Evolutionary conservation across 306 rosid species (phyloP), one percentile per base, ranked within the genome.

Genomic region (Fragaria iinumae): DNA sequence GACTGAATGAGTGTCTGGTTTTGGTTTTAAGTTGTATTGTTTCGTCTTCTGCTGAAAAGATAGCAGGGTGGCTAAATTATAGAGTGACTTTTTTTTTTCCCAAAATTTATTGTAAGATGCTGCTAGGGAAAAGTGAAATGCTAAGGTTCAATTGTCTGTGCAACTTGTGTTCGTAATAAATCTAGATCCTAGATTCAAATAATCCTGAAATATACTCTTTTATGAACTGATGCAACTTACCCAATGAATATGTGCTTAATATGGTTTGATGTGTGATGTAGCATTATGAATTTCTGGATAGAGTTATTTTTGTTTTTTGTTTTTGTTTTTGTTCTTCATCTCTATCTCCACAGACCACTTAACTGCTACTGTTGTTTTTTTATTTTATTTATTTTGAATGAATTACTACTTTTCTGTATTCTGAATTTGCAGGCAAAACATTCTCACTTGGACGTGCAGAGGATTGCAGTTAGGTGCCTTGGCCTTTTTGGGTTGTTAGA

Each of bases 401-500:
- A 18, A 48, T 73, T 47, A 55, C 66, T 60, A 48, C 77, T 43
- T 63, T 14, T 78, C 45, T 80, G 84, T 74, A 59, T 71, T 79
- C 67, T 87, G 81, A 77, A 64, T 45, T 71, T 88, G 85, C 80
- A 94, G 98, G 97, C 92, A 60, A 95, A 88, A 85, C 99, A 95
- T 85, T 86, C 85, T 77, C 89, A 92, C 77, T 82, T 90, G 80
- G 97, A 92, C 76, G 97, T 92, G 80, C 97, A 92, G 82, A 89
- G 97, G 86, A 89, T 92, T 74, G 88, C 97, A 12, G 50, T 90
- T 70, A 90, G 97, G 84, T 90, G 99, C 79, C 92, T 95, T 53
- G 99, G 97, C 57, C 96, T 92, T 76, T 95, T 87, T 83, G 99
- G 97, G 38, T 87, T 95, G 89, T 77, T 95, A 87, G 97, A 95